These are phyloP conservation scores for Pseudoneurospora amorphoporcata DNA, from an alignment of 495 filamentous ascomycete genomes.

Conservation along the genomic window DNA sequence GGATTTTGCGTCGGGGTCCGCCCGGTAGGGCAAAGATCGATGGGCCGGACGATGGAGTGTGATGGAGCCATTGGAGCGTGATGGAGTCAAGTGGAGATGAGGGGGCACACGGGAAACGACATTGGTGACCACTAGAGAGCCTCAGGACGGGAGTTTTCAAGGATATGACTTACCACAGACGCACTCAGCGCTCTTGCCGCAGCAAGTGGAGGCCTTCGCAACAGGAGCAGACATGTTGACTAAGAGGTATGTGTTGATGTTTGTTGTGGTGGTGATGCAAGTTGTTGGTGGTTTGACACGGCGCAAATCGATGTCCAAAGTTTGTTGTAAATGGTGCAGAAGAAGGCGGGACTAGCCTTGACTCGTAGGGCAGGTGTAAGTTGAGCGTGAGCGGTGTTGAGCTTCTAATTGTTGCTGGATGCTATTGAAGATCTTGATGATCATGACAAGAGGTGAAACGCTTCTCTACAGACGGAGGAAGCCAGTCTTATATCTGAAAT, in stretches of 20 bases:
- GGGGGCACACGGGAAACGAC: background rate
- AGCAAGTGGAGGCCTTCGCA: slow-evolving; percentile 35
- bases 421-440: background rate
- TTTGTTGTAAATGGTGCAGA: background rate
- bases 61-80: background rate
- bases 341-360: background rate
- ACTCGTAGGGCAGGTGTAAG: background rate
- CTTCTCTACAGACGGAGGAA: background rate
- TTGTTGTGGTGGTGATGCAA: background rate
- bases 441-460: background rate
- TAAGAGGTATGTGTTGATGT: background rate
- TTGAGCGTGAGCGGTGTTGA: background rate
- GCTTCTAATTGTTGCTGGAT: background rate
- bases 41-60: background rate
- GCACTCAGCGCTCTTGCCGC: slow-evolving; percentile 39
- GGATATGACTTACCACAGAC: slow-evolving; percentile 35
- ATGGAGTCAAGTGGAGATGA: background rate
- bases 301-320: background rate
- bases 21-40: background rate
- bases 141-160: background rate
- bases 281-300: background rate
- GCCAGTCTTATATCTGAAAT: background rate
- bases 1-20: background rate
- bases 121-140: background rate
- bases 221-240: slow-evolving; percentile 12